These are phyloP conservation scores for Cadophora sp. DNA, from an alignment of 2,329 filamentous ascomycete species.

Conservation along the genomic window DNA sequence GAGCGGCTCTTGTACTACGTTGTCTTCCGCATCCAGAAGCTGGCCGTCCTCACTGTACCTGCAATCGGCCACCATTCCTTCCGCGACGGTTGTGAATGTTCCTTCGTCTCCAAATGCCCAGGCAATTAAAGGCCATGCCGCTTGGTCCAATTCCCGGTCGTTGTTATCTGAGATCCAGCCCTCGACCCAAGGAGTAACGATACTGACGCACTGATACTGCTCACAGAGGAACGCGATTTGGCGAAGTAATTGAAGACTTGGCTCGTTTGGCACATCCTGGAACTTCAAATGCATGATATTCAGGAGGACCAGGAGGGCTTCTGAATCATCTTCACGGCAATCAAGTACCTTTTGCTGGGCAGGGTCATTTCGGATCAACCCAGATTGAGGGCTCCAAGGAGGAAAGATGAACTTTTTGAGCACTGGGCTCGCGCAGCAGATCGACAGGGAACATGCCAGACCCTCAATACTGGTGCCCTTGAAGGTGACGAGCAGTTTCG, in stretches of 20 bases:
- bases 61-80: background rate
- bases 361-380: background rate
- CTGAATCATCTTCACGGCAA: conserved; percentile 5
- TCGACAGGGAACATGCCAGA: background rate
- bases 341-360: background rate
- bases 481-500: background rate
- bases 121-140: background rate
- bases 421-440: background rate
- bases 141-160: background rate
- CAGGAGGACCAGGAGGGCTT: background rate
- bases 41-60: background rate
- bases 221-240: background rate
- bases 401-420: background rate
- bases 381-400: background rate
- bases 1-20: background rate
- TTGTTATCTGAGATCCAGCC: background rate
- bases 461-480: background rate
- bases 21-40: background rate
- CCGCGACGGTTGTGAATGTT: background rate
- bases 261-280: background rate
- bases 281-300: conserved; percentile 5
- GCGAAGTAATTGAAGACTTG: background rate
- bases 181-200: background rate
- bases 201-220: background rate
- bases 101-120: background rate